Conservation (phyloP, 73 alveolate genomes). For the Blepharisma stoltei region DNA sequence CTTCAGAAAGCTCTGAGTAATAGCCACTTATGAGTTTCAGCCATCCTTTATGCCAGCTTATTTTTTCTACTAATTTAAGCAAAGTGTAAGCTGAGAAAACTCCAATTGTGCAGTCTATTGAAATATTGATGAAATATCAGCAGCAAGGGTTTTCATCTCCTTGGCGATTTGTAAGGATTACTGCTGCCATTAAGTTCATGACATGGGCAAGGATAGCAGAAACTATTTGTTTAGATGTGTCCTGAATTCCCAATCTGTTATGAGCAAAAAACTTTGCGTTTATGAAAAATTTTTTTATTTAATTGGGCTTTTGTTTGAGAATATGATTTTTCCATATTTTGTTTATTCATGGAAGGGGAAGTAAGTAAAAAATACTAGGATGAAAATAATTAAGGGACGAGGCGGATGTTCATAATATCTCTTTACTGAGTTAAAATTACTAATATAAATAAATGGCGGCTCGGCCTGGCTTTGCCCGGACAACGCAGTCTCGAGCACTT, state of each 20-base stretch:
- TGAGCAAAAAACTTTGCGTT: no score
- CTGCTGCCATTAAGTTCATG: conserved; percentile 47
- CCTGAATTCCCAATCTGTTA: no score
- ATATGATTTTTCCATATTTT: no score
- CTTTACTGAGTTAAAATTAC: neutral
- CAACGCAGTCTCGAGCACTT: no score
- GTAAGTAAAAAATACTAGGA: neutral
- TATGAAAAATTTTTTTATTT: no score
- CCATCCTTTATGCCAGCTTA: conserved; percentile 28
- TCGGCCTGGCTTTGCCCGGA: no score
- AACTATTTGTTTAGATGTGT: conserved; percentile 51
- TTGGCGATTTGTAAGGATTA: conserved; percentile 36
- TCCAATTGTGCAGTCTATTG: conserved; percentile 54
- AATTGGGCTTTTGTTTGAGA: no score
- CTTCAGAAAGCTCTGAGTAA: conserved; percentile 39
- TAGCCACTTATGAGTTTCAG: conserved; percentile 49
- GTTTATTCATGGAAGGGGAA: no score
- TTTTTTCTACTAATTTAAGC: conserved; percentile 34
- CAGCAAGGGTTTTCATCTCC: conserved; percentile 54
- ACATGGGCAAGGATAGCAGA: conserved; percentile 58
- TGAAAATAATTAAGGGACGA: neutral
- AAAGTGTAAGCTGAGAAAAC: conserved; percentile 36
- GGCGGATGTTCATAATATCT: conserved; percentile 5
- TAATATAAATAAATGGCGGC: no score
- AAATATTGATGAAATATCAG: conserved; percentile 62